These are phyloP conservation scores for Hymenoscyphus linearis DNA, from an alignment of 2,329 filamentous ascomycete genomes.

Conservation along the genomic window DNA sequence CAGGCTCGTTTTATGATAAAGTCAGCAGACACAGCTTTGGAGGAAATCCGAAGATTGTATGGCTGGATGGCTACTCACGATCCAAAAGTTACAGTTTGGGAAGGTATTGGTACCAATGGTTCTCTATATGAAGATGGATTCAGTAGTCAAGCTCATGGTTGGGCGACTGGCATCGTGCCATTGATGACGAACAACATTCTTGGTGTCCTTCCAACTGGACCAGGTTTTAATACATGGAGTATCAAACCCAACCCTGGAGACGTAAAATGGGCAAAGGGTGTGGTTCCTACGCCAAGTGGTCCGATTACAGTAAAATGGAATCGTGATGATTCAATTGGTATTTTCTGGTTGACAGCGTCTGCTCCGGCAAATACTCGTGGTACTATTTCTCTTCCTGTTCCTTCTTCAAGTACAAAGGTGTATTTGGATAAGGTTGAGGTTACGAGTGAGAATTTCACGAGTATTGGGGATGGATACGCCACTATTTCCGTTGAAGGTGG, in stretches of 20 bases:
- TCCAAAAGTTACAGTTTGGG: conserved; percentile 45
- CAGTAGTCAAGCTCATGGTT: conserved; percentile 47
- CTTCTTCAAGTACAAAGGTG: conserved; percentile 4
- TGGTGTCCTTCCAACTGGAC: conserved; percentile 40
- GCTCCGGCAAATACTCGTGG: conserved; percentile 29
- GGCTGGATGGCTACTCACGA: conserved; percentile 46
- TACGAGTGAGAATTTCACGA: neutral
- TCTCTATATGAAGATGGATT: conserved; percentile 40
- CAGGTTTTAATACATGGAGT: conserved; percentile 40
- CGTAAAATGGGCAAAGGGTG: conserved; percentile 40
- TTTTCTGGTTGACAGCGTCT: conserved; percentile 30
- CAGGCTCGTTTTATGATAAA: conserved; percentile 41
- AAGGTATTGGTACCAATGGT: conserved; percentile 43
- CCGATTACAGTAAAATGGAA: conserved; percentile 38
- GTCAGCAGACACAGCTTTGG: conserved; percentile 35
- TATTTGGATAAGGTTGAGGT: conserved; percentile 5
- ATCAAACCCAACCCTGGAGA: conserved; percentile 36
- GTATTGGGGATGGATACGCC: neutral
- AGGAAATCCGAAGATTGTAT: conserved; percentile 43
- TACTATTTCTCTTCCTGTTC: conserved; percentile 22
- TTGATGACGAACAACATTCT: conserved; percentile 42
- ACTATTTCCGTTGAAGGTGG: conserved; percentile 3
- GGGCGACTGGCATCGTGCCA: conserved; percentile 46
- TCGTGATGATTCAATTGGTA: conserved; percentile 11
- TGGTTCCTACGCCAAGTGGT: conserved; percentile 39